phyloP scores from a whole-genome alignment of 2,329 filamentous ascomycete genomes.

The Diaporthe sp. region DNA sequence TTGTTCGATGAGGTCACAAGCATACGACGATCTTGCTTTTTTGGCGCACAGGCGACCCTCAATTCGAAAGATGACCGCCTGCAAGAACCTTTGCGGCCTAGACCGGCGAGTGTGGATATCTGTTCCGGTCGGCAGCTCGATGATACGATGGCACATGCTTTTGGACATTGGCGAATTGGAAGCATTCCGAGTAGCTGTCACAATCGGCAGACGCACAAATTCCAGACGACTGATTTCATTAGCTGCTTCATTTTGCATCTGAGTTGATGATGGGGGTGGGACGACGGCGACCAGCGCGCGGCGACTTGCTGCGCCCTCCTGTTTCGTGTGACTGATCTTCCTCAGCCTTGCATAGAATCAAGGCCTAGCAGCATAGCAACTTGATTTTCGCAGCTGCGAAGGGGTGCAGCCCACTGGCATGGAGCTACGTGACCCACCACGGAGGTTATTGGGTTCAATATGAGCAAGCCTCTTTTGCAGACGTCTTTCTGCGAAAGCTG shows the following conservation, averaged over 20 bases:
- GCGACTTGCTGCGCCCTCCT: conserved; percentile 24
- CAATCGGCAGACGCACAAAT: conserved; percentile 18
- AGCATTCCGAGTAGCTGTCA: conserved; percentile 37
- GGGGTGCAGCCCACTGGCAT: not conserved
- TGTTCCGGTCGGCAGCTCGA: conserved; percentile 34
- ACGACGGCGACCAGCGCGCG: conserved; percentile 1
- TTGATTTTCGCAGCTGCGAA: not conserved
- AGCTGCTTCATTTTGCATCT: conserved; percentile 23
- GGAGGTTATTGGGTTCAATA: not conserved
- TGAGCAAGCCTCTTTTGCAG: not conserved
- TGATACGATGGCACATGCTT: conserved; percentile 29
- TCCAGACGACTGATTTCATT: conserved; percentile 26
- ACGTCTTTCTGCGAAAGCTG: not conserved
- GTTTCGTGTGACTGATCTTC: conserved; percentile 34
- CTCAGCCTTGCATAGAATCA: not conserved
- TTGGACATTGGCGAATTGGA: conserved; percentile 30
- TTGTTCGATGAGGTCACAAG: conserved; percentile 22
- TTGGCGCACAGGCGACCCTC: not conserved
- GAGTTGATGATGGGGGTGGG: conserved; percentile 4
- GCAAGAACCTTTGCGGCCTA: conserved; percentile 8
- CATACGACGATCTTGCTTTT: conserved; percentile 31
- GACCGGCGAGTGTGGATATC: conserved; percentile 18
- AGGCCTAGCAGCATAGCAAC: not conserved
- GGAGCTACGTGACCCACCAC: not conserved
- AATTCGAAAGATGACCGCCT: conserved; percentile 5